Conservation (phyloP, 1,284 basidiomycete genomes). For the Mycena sp. region DNA sequence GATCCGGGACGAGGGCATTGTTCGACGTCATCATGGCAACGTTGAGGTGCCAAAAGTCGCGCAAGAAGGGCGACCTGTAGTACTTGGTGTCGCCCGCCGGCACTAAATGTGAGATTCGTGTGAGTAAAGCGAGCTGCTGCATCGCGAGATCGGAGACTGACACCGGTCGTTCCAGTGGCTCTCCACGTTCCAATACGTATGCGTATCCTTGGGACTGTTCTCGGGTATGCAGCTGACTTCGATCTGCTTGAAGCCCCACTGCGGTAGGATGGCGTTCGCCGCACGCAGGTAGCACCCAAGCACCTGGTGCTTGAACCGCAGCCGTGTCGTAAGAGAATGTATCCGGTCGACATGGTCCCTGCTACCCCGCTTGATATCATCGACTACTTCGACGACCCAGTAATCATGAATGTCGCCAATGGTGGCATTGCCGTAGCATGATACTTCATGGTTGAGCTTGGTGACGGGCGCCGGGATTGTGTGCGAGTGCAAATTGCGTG, state of each 20-base stretch:
- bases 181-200: constrained; percentile 99
- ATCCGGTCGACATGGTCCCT: constrained; percentile 74
- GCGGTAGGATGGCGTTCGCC: constrained; percentile 89
- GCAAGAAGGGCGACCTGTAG: constrained; percentile 92
- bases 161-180: constrained; percentile 94
- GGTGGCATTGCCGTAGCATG: constrained; percentile 90
- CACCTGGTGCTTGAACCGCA: constrained; percentile 84
- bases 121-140: constrained; percentile 1
- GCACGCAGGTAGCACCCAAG: constrained; percentile 92
- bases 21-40: constrained; percentile 99
- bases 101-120: too few species aligned
- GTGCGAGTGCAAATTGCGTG: constrained; percentile 95
- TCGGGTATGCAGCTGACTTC: constrained; percentile 95
- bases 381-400: constrained; percentile 95
- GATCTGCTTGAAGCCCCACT: constrained; percentile 99
- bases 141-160: constrained; percentile 53
- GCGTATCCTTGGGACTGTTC: constrained; percentile 83
- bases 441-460: constrained; percentile 92
- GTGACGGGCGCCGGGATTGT: constrained; percentile 87
- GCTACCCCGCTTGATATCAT: constrained; percentile 80
- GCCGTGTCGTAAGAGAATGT: constrained; percentile 89
- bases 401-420: constrained; percentile 91
- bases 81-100: constrained; percentile 84
- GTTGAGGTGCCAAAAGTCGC: constrained; percentile 98
- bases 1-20: constrained; percentile 96